Conservation (phyloP, 2,329 filamentous ascomycete species). For the Cadophora gregata region DNA sequence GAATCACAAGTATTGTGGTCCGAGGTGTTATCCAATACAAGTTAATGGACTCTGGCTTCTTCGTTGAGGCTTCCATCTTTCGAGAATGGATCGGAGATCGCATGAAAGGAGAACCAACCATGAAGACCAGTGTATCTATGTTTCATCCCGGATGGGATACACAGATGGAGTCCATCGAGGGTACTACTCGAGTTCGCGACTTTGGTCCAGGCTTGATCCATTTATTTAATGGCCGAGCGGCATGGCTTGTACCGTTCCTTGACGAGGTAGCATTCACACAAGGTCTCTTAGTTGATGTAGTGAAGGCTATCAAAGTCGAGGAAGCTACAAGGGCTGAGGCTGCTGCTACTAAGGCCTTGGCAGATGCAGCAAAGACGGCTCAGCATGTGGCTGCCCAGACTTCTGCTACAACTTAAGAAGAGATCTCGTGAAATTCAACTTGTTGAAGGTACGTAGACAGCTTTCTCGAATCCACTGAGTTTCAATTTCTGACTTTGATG, state of each 20-base stretch:
- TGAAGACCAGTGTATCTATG: constrained; percentile 39
- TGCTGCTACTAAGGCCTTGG: constrained; percentile 4
- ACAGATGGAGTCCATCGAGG: constrained; percentile 38
- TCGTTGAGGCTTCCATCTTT: constrained; percentile 42
- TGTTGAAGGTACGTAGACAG: neutral
- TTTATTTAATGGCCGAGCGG: constrained; percentile 33
- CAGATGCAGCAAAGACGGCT: neutral
- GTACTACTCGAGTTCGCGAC: constrained; percentile 30
- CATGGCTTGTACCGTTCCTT: constrained; percentile 35
- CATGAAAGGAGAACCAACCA: constrained; percentile 28
- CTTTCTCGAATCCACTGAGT: neutral
- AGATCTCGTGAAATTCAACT: neutral
- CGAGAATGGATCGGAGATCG: constrained; percentile 36
- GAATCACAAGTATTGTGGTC: constrained; percentile 34
- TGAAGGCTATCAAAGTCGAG: neutral
- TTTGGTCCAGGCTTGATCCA: constrained; percentile 36
- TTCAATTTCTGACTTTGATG: neutral
- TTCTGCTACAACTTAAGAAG: neutral
- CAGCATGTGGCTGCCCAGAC: neutral
- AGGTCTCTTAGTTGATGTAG: constrained; percentile 22
- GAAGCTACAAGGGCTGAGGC: neutral
- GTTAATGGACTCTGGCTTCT: constrained; percentile 33
- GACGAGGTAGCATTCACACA: constrained; percentile 32
- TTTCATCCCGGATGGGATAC: constrained; percentile 42
- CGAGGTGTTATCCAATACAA: constrained; percentile 39